phyloP scores from a whole-genome alignment of 441 rosid genomes.

The Corymbia citriodora region DNA sequence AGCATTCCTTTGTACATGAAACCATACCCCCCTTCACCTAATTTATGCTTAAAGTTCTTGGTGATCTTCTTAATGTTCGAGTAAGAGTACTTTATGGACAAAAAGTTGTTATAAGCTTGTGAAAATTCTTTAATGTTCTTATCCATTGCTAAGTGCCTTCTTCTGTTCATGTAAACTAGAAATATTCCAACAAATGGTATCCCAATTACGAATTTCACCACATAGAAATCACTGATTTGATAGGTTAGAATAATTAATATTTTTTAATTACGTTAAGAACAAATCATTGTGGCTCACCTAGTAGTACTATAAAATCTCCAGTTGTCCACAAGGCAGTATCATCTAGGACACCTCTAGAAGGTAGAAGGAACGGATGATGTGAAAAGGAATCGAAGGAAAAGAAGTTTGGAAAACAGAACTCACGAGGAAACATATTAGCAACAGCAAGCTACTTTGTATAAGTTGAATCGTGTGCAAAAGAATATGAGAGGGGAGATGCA shows the following conservation, averaged over 20 bases:
- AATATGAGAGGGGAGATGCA: no score
- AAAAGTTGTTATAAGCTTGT: background rate
- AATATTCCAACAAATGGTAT: background rate
- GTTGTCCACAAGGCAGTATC: background rate
- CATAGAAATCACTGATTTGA: background rate
- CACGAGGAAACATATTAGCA: background rate
- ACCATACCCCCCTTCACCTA: background rate
- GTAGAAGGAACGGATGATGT: background rate
- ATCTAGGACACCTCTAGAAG: no score
- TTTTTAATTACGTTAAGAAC: no score
- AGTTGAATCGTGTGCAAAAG: no score
- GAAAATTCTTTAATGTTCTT: background rate
- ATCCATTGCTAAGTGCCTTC: background rate
- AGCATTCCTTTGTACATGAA: background rate
- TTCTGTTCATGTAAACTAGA: background rate
- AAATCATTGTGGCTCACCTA: background rate
- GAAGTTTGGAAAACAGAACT: background rate
- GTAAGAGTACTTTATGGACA: background rate
- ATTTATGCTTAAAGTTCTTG: background rate
- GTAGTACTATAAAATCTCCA: accelerated
- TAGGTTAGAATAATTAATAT: background rate
- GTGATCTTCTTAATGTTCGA: background rate
- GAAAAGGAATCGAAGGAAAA: background rate
- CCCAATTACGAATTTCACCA: background rate
- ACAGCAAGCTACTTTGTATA: no score